phyloP scores from a whole-genome alignment of 345 rosid genomes.

The Ricinus communis region DNA sequence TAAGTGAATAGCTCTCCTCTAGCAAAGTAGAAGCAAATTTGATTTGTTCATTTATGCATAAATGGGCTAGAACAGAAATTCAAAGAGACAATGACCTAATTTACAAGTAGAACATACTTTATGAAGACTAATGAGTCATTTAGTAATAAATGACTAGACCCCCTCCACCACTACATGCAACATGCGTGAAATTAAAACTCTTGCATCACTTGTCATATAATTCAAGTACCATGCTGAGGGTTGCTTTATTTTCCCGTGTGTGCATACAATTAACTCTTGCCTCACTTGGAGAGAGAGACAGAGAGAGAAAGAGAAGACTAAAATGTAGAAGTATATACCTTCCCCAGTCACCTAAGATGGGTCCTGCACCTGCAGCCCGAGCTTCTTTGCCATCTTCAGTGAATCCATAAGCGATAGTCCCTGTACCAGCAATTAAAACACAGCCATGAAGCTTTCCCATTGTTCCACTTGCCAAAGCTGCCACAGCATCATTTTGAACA shows the following conservation, averaged over 20 bases:
- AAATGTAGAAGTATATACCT: slow-evolving; percentile 44
- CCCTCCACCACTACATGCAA: no score
- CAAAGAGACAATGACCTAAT: background rate
- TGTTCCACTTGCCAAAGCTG: slow-evolving; percentile 95
- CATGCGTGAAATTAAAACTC: no score
- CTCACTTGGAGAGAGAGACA: background rate
- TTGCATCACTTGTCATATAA: background rate
- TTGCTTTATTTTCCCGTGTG: background rate
- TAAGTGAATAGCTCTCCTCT: no score
- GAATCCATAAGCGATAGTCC: slow-evolving; percentile 91
- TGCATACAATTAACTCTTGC: background rate
- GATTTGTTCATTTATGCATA: no score
- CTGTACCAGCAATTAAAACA: slow-evolving; percentile 96
- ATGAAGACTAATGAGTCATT: no score
- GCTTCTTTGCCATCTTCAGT: slow-evolving; percentile 90
- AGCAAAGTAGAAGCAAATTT: no score
- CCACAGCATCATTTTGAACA: slow-evolving; percentile 93
- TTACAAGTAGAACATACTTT: no score
- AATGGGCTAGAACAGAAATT: background rate
- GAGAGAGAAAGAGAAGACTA: background rate
- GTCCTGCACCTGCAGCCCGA: slow-evolving; percentile 96
- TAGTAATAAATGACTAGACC: no score
- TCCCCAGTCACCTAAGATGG: slow-evolving; percentile 95
- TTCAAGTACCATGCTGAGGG: background rate
- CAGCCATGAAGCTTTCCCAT: slow-evolving; percentile 97